These are phyloP conservation scores for Mucor ambiguus DNA, from an alignment of 371 early-diverging fungal genomes.

Conservation along the genomic window DNA sequence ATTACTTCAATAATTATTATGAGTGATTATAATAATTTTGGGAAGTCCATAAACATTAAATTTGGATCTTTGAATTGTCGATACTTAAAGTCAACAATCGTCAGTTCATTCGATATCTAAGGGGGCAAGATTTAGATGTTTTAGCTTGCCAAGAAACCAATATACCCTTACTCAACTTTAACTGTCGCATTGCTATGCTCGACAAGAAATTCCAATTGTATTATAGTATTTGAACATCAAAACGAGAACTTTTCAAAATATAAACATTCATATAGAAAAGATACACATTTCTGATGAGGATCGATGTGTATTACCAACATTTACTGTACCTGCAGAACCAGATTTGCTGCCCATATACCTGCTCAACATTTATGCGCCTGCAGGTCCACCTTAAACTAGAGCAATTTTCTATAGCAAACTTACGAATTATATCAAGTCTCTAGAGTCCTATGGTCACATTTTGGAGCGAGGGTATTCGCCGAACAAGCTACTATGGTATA, in stretches of 20 bases:
- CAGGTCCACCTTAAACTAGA: no score
- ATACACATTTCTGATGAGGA: background rate
- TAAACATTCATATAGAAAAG: background rate
- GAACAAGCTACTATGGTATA: no score
- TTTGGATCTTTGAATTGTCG: background rate
- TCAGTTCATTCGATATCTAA: background rate
- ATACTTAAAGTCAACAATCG: background rate
- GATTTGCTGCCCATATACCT: no score
- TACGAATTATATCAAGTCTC: no score
- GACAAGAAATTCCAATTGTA: background rate
- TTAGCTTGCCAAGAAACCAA: slow-evolving; percentile 29
- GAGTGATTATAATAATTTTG: background rate
- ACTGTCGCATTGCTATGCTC: background rate
- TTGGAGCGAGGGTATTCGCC: no score
- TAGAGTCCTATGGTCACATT: no score
- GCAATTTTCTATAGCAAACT: no score
- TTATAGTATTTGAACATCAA: background rate
- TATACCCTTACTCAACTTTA: background rate
- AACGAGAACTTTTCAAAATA: background rate
- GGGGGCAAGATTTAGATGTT: slow-evolving; percentile 27
- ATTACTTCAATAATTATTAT: background rate
- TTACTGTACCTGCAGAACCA: no score
- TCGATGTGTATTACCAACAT: background rate
- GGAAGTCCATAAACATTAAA: background rate
- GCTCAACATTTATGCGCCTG: no score